Evolutionary conservation across 2,329 filamentous ascomycete species (phyloP), one percentile per base, ranked within the genome.

Genomic region (Pestalotiopsis sp.): DNA sequence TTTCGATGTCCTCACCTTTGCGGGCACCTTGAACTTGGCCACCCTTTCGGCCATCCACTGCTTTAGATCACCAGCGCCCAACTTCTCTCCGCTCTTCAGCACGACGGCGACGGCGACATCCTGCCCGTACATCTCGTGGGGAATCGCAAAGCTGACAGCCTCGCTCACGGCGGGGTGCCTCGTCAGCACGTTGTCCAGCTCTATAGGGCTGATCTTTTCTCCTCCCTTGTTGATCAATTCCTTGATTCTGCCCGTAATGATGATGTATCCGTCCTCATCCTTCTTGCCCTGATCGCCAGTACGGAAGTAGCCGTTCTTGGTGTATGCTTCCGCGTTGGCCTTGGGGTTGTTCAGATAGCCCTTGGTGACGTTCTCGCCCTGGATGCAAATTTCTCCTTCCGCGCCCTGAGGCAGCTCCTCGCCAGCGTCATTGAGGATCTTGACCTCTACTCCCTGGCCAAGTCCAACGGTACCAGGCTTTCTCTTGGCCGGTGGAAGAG

Each of bases 171-270:
- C 86, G 10, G 91, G 88, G 76, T 95, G 88, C 67, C 91, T 86
- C n/a, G 91, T 85, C 35, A 97, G 83, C 13, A 92, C 88, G 72
- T 97, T 97, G 83, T 97, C 93, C 40, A 97, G 84, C 81, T 97
- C 93, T 66, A 96, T 94, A 1, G 94, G 93, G 72, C 89, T 92
- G 77, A 97, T 96, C 83, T 96, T 96, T 82, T 97, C 93, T 68
- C 93, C 93, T 66, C 92, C 93, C 81, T 95, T 94, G 81, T 94
- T 94, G 84, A 97, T 97, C 65, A 97, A 84, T 81, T 97, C 94
- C 85, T 97, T 97, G 81, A 97, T 97, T 65, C 94, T 86, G n/a
- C 94, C 94, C 0, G 94, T 97, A 79, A 97, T 95, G 75, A 92
- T 86, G 11, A 97, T 83, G 76, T 96, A 97, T 68, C 93, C 92